phyloP scores from a whole-genome alignment of 2,329 filamentous ascomycete species.

The Fusarium oxysporum region DNA sequence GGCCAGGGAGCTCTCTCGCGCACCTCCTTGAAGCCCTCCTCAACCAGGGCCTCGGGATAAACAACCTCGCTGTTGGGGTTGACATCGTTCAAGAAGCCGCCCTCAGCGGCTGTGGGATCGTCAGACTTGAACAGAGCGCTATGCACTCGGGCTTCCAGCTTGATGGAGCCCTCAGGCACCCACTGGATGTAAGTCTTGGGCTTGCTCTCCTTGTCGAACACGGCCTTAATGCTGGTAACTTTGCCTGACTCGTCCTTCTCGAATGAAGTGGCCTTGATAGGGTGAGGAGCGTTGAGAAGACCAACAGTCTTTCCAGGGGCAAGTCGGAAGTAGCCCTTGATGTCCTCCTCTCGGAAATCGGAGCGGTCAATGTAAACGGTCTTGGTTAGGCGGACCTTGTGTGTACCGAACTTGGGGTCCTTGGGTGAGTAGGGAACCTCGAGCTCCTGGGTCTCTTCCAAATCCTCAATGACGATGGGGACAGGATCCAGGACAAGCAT shows the following conservation, averaged over 20 bases:
- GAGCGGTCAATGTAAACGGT: conserved; percentile 87
- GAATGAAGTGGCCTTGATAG: conserved; percentile 77
- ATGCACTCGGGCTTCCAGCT: conserved; percentile 82
- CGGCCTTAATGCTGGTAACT: conserved; percentile 72
- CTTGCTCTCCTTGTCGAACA: conserved; percentile 76
- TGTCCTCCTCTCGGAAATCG: conserved; percentile 82
- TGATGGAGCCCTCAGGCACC: conserved; percentile 76
- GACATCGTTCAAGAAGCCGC: conserved; percentile 85
- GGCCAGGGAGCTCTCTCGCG: conserved; percentile 82
- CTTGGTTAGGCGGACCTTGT: conserved; percentile 74
- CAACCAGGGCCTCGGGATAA: conserved; percentile 82
- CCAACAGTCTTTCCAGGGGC: conserved; percentile 83
- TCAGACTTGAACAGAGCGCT: conserved; percentile 88
- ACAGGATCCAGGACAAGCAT: conserved; percentile 92
- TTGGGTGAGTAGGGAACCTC: conserved; percentile 87
- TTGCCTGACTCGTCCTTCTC: conserved; percentile 73
- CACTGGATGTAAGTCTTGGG: conserved; percentile 92
- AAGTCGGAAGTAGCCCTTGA: conserved; percentile 82
- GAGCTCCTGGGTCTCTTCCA: conserved; percentile 67
- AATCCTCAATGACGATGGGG: conserved; percentile 83
- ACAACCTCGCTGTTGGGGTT: conserved; percentile 86
- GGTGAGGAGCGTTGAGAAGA: conserved; percentile 76
- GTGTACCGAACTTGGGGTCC: conserved; percentile 73
- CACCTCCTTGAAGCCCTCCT: conserved; percentile 85
- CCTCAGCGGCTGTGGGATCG: conserved; percentile 80